Evolutionary conservation across 371 early-diverging fungal genomes (phyloP), one percentile per base, ranked within the genome.

Genomic region (Entomophthora muscae): DNA sequence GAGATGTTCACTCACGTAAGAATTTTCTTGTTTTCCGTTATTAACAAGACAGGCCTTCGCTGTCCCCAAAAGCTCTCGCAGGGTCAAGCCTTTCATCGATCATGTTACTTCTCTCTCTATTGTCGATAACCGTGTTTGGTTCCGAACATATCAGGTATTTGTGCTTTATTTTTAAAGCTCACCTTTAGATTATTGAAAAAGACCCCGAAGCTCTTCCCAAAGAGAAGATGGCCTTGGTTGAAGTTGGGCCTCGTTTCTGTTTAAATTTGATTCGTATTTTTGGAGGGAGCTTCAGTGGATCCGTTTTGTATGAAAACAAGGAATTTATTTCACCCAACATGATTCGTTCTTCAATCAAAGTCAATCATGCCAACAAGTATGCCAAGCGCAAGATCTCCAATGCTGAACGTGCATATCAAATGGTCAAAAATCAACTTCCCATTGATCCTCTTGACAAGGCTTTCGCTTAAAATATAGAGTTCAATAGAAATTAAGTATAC

Each of bases 181-280:
- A 23, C 10, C 12, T 1, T 3, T 65, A 78, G 75, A 74, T 80
- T 67, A 70, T 76, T 13, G 79, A 79, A 65, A 79, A 81, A 71
- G 76, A 76, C 62, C 65, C 70, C 21, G 66, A 71, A 54, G 32
- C 53, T 13, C 12, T 32, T 1, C 27, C 61, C 32, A 58, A 51
- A 32, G 76, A 78, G 75, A 66, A 78, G 57, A 70, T 70, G 54
- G 80, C 86, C 1, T 73, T 98, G 42, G 86, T 92, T 22, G 98
- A 98, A 73, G 93, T 98, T 63, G 98, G 98, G n/a, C 98, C 98
- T 33, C 86, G 98, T 22, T 94, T 96, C 77, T 89, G 89, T 64
- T 76, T 98, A 69, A 86, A 86, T 66, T 79, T 89, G 10, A 92
- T 95, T 69, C 80, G 90, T 65, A 87, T 95, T 67, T 95, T 98